A percentile compares a stretch with the other conserved stretches of the same genome.
phyloP scores from a whole-genome alignment of 1,284 basidiomycete genomes.

The Ganoderma multipileum region DNA sequence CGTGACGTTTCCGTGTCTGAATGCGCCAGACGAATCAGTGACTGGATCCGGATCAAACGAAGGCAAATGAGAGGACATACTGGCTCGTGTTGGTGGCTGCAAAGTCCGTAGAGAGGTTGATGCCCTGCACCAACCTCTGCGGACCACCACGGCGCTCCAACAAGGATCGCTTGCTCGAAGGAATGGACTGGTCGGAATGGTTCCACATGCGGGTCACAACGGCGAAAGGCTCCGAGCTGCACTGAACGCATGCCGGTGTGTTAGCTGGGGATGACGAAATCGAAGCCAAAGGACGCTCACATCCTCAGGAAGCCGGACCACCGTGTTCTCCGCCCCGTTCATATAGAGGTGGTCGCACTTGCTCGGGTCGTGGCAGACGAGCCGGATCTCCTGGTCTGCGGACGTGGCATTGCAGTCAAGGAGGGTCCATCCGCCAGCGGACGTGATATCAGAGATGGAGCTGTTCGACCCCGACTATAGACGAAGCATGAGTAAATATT shows the following conservation, averaged over 20 bases:
- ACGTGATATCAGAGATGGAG: conserved; percentile 58
- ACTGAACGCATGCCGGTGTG: conserved; percentile 34
- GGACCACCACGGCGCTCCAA: conserved; percentile 42
- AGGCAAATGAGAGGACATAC: conserved; percentile 24
- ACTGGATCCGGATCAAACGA: background rate
- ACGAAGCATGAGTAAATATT: conserved; percentile 14
- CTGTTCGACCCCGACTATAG: conserved; percentile 39
- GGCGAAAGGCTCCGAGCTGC: conserved; percentile 55
- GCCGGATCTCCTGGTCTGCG: conserved; percentile 50
- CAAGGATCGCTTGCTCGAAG: conserved; percentile 36
- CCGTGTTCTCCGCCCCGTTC: conserved; percentile 51
- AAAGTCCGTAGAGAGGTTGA: conserved; percentile 52
- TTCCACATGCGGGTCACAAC: conserved; percentile 49
- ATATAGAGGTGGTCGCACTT: conserved; percentile 53
- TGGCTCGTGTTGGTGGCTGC: conserved; percentile 40
- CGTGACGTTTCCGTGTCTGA: conserved; percentile 1
- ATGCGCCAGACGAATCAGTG: background rate
- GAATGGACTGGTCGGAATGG: conserved; percentile 49
- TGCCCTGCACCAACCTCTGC: conserved; percentile 45
- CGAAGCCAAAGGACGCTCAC: background rate
- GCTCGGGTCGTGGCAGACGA: conserved; percentile 49
- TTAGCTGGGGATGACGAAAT: background rate
- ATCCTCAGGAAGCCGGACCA: conserved; percentile 51
- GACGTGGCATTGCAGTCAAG: conserved; percentile 48
- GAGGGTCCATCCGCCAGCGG: conserved; percentile 60